Percentiles rank a stretch among this genome's conserved stretches.
Evolutionary conservation across 192 early-diverging fungal genomes (phyloP).

Genomic region (Coemansia sp.): DNA sequence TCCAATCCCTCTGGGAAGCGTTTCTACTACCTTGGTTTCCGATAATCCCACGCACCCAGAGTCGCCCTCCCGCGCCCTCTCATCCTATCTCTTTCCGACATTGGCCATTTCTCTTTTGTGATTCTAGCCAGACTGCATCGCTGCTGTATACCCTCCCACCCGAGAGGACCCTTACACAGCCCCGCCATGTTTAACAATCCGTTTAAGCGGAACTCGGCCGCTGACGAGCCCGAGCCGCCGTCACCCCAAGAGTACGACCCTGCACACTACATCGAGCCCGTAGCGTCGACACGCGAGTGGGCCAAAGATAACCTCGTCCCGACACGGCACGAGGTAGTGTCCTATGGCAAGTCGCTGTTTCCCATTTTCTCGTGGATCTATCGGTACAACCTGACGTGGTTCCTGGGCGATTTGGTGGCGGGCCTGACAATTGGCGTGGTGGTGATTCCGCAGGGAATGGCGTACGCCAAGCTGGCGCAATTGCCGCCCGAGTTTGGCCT

Average conservation of each 20-base stretch:
- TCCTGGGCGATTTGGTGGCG: constrained; percentile 61
- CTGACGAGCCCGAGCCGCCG: no score
- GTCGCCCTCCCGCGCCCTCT: no score
- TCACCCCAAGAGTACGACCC: constrained; percentile 1
- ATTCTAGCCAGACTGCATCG: no score
- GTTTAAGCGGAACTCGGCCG: constrained; percentile 1
- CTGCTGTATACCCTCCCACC: no score
- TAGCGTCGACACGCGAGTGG: constrained; percentile 37
- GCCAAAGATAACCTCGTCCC: constrained; percentile 21
- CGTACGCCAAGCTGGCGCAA: constrained; percentile 69
- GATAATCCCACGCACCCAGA: no score
- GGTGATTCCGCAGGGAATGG: constrained; percentile 68
- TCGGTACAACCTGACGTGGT: constrained; percentile 55
- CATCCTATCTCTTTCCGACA: no score
- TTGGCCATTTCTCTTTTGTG: no score
- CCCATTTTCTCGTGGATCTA: constrained; percentile 46
- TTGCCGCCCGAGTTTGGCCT: constrained; percentile 69
- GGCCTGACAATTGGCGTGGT: constrained; percentile 70
- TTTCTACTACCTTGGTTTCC: no score
- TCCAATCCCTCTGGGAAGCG: no score
- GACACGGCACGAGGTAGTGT: not conserved
- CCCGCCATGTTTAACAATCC: no score
- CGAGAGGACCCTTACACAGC: no score
- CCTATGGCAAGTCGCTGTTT: constrained; percentile 38
- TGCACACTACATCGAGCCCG: constrained; percentile 32